phyloP scores from a whole-genome alignment of 495 filamentous ascomycete genomes.

The Neurospora discreta region DNA sequence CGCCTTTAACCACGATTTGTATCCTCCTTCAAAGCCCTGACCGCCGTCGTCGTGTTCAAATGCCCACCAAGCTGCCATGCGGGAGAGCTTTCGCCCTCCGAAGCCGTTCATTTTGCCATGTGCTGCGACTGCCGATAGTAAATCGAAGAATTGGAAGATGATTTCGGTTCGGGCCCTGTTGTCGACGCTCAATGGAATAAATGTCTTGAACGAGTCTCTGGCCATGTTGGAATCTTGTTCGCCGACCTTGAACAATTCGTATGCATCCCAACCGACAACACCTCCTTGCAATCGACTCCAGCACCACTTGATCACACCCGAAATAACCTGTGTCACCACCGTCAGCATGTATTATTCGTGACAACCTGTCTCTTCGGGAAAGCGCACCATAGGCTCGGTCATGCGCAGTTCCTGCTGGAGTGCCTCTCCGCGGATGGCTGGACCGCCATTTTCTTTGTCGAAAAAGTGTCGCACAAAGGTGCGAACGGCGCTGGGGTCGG shows the following conservation, averaged over 20 bases:
- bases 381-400: conserved; percentile 80
- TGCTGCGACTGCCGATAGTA: conserved; percentile 66
- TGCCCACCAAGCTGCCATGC: conserved; percentile 97
- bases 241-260: conserved; percentile 89
- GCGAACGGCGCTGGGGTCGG: conserved; percentile 81
- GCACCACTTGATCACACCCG: conserved; percentile 95
- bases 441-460: conserved; percentile 44
- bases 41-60: conserved; percentile 80
- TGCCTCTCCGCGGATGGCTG: conserved; percentile 49
- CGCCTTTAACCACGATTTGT: conserved; percentile 71
- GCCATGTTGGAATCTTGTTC: conserved; percentile 91
- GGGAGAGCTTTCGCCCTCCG: conserved; percentile 84
- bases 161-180: conserved; percentile 77
- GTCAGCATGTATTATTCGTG: conserved; percentile 6
- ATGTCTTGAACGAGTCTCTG: conserved; percentile 86
- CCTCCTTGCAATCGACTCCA: conserved; percentile 90
- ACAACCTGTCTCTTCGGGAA: background rate
- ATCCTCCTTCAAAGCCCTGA: conserved; percentile 92
- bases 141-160: conserved; percentile 93
- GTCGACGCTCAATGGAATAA: conserved; percentile 89
- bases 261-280: conserved; percentile 93
- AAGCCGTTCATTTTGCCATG: conserved; percentile 91
- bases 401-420: conserved; percentile 82
- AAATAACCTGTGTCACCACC: conserved; percentile 55
- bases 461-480: conserved; percentile 93